Conservation (phyloP, 768 basidiomycete genomes). For the Ephemerocybe angulata region DNA sequence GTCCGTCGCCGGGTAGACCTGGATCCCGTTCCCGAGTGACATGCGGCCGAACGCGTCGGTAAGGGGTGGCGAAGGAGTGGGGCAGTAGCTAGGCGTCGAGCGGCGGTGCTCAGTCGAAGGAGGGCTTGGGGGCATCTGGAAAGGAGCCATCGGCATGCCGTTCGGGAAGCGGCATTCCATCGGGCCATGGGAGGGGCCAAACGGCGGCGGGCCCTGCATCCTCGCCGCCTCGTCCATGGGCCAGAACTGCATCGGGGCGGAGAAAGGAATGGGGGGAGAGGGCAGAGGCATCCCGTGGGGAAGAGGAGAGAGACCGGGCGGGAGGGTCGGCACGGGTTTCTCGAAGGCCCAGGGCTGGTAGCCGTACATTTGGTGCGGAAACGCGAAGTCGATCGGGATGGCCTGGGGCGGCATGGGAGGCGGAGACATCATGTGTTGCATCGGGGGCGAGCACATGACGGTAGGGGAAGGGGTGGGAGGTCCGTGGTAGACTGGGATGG, state of each 20-base stretch:
- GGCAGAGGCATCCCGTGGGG: background rate
- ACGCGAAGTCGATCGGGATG: constrained; percentile 1
- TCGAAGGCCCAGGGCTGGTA: background rate
- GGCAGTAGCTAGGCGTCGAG: background rate
- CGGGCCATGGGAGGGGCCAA: background rate
- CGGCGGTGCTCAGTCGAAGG: background rate
- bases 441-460: constrained; percentile 10
- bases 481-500: constrained; percentile 1
- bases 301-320: background rate
- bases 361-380: background rate
- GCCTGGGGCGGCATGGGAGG: background rate
- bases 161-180: background rate
- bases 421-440: constrained; percentile 7
- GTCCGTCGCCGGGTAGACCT: constrained; percentile 18
- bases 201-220: background rate
- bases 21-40: constrained; percentile 5
- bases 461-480: constrained; percentile 9
- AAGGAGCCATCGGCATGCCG: background rate
- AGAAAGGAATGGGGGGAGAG: background rate
- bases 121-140: background rate
- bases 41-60: background rate
- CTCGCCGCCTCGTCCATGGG: background rate
- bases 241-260: background rate
- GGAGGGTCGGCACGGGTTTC: background rate
- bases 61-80: background rate